phyloP scores from a whole-genome alignment of 192 early-diverging fungal genomes.

The Tieghemiomyces parasiticus region DNA sequence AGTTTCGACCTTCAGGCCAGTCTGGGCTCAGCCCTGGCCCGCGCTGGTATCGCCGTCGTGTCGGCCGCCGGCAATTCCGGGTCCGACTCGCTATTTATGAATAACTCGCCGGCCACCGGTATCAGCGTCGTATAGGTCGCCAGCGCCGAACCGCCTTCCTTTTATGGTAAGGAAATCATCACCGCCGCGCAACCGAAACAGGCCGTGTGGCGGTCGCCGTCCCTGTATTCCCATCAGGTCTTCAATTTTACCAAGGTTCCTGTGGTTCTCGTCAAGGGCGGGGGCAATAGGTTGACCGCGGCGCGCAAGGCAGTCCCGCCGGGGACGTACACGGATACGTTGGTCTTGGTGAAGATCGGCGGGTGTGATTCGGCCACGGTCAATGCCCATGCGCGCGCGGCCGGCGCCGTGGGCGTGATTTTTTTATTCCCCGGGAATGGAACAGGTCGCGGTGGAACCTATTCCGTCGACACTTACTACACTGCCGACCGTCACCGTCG shows the following conservation, averaged over 20 bases:
- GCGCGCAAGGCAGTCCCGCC: background rate
- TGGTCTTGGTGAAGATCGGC: background rate
- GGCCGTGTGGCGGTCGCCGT: background rate
- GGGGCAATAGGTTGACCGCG: background rate
- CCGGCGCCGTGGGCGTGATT: background rate
- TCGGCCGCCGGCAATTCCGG: constrained; percentile 69
- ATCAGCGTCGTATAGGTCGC: constrained; percentile 40
- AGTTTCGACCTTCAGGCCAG: constrained; percentile 30
- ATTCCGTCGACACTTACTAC: no score
- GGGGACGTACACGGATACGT: background rate
- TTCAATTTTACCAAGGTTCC: background rate
- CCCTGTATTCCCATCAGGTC: background rate
- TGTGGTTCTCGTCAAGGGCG: background rate
- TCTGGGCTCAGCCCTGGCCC: constrained; percentile 25
- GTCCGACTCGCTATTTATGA: constrained; percentile 32
- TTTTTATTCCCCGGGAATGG: background rate
- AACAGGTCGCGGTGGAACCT: background rate
- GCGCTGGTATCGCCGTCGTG: constrained; percentile 38
- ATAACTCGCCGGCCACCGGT: constrained; percentile 31
- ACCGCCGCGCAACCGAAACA: background rate
- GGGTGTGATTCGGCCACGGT: background rate
- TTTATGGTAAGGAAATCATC: background rate
- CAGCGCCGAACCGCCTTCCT: constrained; percentile 12
- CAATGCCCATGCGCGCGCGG: background rate
- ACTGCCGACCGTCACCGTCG: background rate